phyloP scores from a whole-genome alignment of 225 moss, liverwort and hornwort species.

The Marchantia paleacea region DNA sequence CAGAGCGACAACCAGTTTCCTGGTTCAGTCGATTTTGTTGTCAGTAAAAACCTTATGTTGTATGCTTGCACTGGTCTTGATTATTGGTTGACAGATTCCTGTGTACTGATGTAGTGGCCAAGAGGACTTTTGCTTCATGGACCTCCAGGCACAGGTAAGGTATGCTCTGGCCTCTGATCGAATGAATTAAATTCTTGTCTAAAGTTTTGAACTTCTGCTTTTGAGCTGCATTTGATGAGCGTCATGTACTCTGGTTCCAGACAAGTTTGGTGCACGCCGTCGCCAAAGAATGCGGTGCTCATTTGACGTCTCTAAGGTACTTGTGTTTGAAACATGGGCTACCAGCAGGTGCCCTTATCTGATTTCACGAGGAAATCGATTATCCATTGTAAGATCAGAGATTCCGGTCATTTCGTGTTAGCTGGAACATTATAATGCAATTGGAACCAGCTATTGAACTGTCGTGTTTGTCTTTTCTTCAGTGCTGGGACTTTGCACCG shows the following conservation, averaged over 20 bases:
- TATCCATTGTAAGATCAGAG: too few species aligned
- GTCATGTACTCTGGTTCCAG: slow-evolving; percentile 44
- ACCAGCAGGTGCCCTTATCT: neutral
- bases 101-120: slow-evolving; percentile 61
- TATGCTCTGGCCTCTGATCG: slow-evolving; percentile 29
- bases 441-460: neutral
- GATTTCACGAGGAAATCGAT: too few species aligned
- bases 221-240: slow-evolving; percentile 20
- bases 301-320: slow-evolving; percentile 79
- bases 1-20: too few species aligned
- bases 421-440: too few species aligned
- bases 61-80: neutral
- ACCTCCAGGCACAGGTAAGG: slow-evolving; percentile 98
- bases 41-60: neutral
- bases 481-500: slow-evolving; percentile 83
- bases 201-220: slow-evolving; percentile 10
- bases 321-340: neutral
- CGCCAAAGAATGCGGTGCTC: slow-evolving; percentile 78
- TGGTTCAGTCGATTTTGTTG: neutral
- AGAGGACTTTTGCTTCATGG: slow-evolving; percentile 87
- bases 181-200: neutral
- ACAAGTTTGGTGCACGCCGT: slow-evolving; percentile 87
- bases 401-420: too few species aligned
- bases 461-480: slow-evolving; percentile 1
- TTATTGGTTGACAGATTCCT: neutral